phyloP scores from a whole-genome alignment of 1,284 basidiomycete species.

The Cronartium quercuum region DNA sequence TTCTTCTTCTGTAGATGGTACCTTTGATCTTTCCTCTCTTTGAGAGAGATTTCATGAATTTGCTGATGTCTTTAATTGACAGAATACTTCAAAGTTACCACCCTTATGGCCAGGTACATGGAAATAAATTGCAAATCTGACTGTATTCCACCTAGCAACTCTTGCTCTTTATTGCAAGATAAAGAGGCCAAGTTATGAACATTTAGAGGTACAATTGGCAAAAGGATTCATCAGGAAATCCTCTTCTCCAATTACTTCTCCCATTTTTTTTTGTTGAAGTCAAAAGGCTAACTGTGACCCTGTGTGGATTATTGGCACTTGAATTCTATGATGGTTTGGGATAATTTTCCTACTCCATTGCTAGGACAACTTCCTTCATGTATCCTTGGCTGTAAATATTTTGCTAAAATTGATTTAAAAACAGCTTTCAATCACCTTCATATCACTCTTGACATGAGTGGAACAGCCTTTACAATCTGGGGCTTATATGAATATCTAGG shows the following conservation, averaged over 20 bases:
- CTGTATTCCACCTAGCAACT: neutral
- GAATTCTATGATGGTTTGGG: slow-evolving; percentile 11
- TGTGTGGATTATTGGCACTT: slow-evolving; percentile 13
- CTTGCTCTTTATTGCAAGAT: neutral
- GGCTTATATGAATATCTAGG: slow-evolving; percentile 13
- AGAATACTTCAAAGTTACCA: neutral
- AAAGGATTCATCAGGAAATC: slow-evolving; percentile 11
- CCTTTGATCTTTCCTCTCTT: neutral
- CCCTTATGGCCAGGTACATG: neutral
- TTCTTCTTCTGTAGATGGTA: neutral
- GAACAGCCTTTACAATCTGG: slow-evolving; percentile 10
- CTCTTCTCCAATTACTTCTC: slow-evolving; percentile 1
- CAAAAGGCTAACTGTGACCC: neutral
- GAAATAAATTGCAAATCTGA: neutral
- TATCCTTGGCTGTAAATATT: slow-evolving; percentile 35
- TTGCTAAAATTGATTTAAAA: slow-evolving; percentile 47
- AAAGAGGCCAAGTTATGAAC: neutral
- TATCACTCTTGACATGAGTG: slow-evolving; percentile 36
- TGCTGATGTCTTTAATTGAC: neutral
- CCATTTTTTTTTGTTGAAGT: slow-evolving; percentile 13
- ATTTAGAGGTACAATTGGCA: neutral
- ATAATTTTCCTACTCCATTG: slow-evolving; percentile 41
- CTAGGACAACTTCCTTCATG: slow-evolving; percentile 39
- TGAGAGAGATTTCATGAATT: neutral
- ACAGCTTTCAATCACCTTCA: slow-evolving; percentile 47